phyloP scores from a whole-genome alignment of 2,329 filamentous ascomycete species.

The Colletotrichum salicis region DNA sequence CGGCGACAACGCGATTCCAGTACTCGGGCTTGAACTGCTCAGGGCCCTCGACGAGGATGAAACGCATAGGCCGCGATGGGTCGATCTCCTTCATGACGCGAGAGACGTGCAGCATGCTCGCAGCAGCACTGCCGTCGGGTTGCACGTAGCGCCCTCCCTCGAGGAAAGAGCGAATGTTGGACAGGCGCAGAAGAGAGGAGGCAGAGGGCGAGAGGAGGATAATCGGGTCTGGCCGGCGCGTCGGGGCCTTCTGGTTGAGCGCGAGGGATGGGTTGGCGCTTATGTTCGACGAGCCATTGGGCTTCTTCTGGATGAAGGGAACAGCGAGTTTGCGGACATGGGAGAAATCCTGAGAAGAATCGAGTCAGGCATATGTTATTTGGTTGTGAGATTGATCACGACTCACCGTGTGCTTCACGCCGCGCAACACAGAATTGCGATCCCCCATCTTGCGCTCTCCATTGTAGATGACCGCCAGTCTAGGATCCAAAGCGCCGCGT shows the following conservation, averaged over 20 bases:
- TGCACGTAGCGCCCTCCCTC: conserved; percentile 84
- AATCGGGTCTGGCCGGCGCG: conserved; percentile 79
- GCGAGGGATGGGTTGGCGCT: conserved; percentile 58
- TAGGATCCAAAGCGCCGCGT: conserved; percentile 79
- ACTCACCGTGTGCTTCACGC: conserved; percentile 87
- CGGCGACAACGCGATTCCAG: conserved; percentile 93
- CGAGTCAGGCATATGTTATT: neutral
- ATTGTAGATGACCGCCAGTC: conserved; percentile 88
- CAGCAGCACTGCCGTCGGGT: conserved; percentile 74
- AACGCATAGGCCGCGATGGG: conserved; percentile 79
- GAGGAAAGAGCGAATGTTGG: conserved; percentile 95
- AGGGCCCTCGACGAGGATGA: conserved; percentile 93
- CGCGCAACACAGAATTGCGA: conserved; percentile 86
- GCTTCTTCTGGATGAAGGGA: conserved; percentile 76
- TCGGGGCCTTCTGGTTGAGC: conserved; percentile 63
- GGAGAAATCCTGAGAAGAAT: conserved; percentile 80
- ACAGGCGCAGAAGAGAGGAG: conserved; percentile 92
- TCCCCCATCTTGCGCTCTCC: conserved; percentile 93
- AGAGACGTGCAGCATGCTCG: conserved; percentile 86
- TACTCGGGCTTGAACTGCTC: conserved; percentile 98
- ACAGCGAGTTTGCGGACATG: conserved; percentile 88
- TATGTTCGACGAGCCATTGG: conserved; percentile 52
- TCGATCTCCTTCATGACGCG: conserved; percentile 80
- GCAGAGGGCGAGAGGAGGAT: conserved; percentile 97
- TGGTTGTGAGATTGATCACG: neutral